phyloP scores from a whole-genome alignment of 2,329 filamentous ascomycete species.

The Exophiala aquamarina region DNA sequence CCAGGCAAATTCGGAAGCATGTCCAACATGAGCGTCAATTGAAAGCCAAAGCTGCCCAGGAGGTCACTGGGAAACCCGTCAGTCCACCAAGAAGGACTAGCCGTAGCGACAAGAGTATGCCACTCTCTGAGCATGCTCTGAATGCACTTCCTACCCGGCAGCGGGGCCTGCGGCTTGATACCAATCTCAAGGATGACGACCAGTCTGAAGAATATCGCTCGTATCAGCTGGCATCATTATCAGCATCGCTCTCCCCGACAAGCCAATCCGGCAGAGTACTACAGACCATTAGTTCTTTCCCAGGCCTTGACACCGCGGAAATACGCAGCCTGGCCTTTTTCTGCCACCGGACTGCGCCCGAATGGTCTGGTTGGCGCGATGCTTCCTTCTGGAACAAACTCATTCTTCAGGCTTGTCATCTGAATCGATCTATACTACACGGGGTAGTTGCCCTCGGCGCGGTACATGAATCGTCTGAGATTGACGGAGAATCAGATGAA shows the following conservation, averaged over 20 bases:
- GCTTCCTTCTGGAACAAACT: slow-evolving; percentile 32
- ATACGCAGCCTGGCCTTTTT: slow-evolving; percentile 25
- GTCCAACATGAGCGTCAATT: slow-evolving; percentile 25
- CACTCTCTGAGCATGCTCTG: slow-evolving; percentile 2
- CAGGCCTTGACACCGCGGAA: slow-evolving; percentile 20
- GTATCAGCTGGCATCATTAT: slow-evolving; percentile 7
- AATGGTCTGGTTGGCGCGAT: slow-evolving; percentile 27
- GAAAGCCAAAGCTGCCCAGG: slow-evolving; percentile 17
- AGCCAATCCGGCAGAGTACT: slow-evolving; percentile 11
- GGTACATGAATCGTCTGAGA: slow-evolving; percentile 30
- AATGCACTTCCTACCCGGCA: background rate
- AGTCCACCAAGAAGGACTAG: background rate
- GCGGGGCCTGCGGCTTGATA: slow-evolving; percentile 20
- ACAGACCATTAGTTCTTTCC: slow-evolving; percentile 18
- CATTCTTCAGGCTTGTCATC: slow-evolving; percentile 32
- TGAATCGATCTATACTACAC: slow-evolving; percentile 33
- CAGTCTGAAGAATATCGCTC: slow-evolving; percentile 3
- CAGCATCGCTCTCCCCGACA: slow-evolving; percentile 17
- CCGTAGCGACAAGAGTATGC: slow-evolving; percentile 4
- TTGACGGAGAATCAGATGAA: slow-evolving; percentile 20
- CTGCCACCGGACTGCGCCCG: slow-evolving; percentile 24
- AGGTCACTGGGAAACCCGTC: slow-evolving; percentile 6
- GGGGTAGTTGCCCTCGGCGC: slow-evolving; percentile 33
- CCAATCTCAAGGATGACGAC: slow-evolving; percentile 8
- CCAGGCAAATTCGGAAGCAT: slow-evolving; percentile 25